These are phyloP conservation scores for Fusarium luffae DNA, from an alignment of 2,329 filamentous ascomycete species.

Conservation along the genomic window DNA sequence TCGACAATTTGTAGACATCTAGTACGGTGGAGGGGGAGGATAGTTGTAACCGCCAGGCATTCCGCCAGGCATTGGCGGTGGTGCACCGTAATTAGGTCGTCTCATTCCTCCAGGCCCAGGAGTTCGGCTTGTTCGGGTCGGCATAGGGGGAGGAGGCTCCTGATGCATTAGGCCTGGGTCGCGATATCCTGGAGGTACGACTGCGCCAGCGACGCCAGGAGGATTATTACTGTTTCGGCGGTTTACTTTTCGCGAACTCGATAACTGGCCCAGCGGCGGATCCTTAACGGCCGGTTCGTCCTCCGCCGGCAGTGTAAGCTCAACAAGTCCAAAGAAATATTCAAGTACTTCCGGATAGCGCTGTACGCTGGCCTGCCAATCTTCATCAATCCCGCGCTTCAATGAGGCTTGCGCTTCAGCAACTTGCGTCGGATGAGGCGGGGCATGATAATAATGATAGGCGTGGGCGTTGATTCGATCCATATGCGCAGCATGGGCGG, in stretches of 20 bases:
- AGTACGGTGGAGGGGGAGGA: conserved; percentile 29
- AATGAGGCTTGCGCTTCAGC: conserved; percentile 71
- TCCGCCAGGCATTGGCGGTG: conserved; percentile 36
- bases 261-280: conserved; percentile 67
- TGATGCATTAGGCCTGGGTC: conserved; percentile 43
- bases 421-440: conserved; percentile 71
- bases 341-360: conserved; percentile 84
- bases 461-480: conserved; percentile 66
- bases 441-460: conserved; percentile 67
- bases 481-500: conserved; percentile 65
- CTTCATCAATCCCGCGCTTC: conserved; percentile 80
- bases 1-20: conserved; percentile 9
- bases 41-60: conserved; percentile 38
- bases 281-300: conserved; percentile 69
- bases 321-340: conserved; percentile 80
- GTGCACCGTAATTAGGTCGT: conserved; percentile 35
- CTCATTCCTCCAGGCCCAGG: conserved; percentile 45
- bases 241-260: conserved; percentile 59
- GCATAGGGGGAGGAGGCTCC: conserved; percentile 38
- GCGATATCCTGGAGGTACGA: conserved; percentile 43
- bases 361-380: conserved; percentile 80
- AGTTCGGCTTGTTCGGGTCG: conserved; percentile 41
- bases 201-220: conserved; percentile 41
- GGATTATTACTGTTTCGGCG: conserved; percentile 55
- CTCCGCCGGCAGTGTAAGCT: conserved; percentile 72